Base-by-base conservation (phyloP, 768 basidiomycete genomes). In the Leccinum longicurvipes region DNA sequence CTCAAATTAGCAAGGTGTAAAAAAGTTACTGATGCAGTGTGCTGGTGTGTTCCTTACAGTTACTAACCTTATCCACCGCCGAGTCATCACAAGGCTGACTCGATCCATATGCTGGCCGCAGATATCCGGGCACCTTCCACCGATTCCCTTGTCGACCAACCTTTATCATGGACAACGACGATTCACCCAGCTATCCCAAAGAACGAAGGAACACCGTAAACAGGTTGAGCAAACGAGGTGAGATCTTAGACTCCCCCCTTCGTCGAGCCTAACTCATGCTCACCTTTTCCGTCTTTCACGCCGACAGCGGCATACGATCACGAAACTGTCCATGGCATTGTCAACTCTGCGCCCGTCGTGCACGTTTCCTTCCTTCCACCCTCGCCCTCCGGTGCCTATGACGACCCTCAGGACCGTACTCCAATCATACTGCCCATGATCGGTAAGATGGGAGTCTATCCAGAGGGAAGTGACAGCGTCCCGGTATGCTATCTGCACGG, bases 121-220 rank as follows among this genome's bases (percentile, higher is more conserved):
- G 7, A 41, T 41, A 21, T 19, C 39, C 1, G 42, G 6, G 23
- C 23, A 6, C n/a, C 42, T 21, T 11, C 41, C 21, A 11, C 3
- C 19, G 11, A 25, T 6, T 28, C 14, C 46, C 47, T 47, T 47
- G 10, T 29, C 25, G 7, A 28, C 19, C 5, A 10, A 3, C 24
- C 31, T 51, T 27, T 32, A 73, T 77, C 60, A 85, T 84, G 21
- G 81, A 83, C 4, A 79, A 79, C 0, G 79, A 79, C 11, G 46
- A 57, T n/a, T 0, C 28, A 11, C 36, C 23, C 7, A 58, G 56
- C 61, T 86, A 84, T 69, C 81, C 81, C 0, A 67, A 58, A 42
- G 60, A 57, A 54, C 23, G 6, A 15, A 56, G 54, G 24, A 66
- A 67, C 45, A 60, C 66, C 3, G 63, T 66, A 34, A 66, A 67